Percentiles rank a stretch among this genome's conserved stretches.
phyloP scores from a whole-genome alignment of 495 filamentous ascomycete genomes.

The Penicillium dipodomyicola region DNA sequence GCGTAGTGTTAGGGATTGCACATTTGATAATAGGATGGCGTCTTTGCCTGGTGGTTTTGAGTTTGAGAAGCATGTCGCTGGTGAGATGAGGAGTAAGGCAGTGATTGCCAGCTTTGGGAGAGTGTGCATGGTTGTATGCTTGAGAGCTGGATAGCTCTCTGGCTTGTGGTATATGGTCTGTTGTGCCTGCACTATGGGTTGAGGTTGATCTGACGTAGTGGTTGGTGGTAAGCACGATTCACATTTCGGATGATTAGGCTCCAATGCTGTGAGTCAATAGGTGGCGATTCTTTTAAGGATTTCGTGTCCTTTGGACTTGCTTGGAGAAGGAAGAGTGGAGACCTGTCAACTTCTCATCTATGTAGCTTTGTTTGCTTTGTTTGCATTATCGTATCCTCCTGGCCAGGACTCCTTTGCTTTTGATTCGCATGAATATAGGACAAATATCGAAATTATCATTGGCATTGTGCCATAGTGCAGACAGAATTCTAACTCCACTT shows the following conservation, averaged over 20 bases:
- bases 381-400: no score
- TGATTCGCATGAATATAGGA: no score
- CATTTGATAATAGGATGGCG: conserved; percentile 69
- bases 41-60: conserved; percentile 49
- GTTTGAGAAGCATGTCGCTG: conserved; percentile 18
- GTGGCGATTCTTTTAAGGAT: background rate
- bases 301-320: background rate
- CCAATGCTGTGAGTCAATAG: conserved; percentile 2
- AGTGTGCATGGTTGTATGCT: conserved; percentile 9
- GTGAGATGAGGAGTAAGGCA: conserved; percentile 35
- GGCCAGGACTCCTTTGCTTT: no score
- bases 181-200: background rate
- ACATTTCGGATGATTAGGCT: background rate
- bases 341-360: background rate
- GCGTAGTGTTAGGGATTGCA: conserved; percentile 76
- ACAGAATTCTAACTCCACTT: no score
- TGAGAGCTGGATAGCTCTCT: background rate
- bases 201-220: background rate
- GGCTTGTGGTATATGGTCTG: background rate
- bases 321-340: background rate
- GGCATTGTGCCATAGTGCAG: no score
- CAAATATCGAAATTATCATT: no score
- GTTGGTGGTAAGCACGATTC: background rate
- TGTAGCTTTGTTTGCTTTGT: no score
- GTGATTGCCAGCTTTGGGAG: background rate